phyloP scores from a whole-genome alignment of 2,329 filamentous ascomycete species.

The Thelonectria blattea region DNA sequence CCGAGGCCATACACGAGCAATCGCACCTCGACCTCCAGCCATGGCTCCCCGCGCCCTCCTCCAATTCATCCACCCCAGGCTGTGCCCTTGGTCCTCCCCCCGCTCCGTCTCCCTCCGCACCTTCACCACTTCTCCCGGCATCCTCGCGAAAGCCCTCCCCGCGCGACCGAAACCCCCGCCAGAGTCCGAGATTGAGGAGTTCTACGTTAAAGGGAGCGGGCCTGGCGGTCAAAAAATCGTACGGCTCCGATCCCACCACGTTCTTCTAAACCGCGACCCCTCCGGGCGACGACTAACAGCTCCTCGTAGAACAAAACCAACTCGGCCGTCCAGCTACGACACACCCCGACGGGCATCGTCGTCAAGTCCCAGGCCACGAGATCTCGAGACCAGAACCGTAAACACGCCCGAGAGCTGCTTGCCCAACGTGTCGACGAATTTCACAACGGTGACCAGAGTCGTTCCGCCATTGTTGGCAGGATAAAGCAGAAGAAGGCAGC shows the following conservation, averaged over 20 bases:
- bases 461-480: conserved; percentile 68
- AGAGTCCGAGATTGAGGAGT: conserved; percentile 81
- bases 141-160: conserved; percentile 65
- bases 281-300: conserved; percentile 11
- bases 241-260: conserved; percentile 34
- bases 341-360: conserved; percentile 88
- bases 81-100: background rate
- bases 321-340: conserved; percentile 91
- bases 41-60: conserved; percentile 20
- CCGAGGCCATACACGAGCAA: too few species aligned
- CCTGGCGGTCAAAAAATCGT: conserved; percentile 97
- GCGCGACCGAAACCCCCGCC: conserved; percentile 74
- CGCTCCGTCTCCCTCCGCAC: conserved; percentile 23
- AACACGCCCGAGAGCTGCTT: conserved; percentile 78
- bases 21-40: too few species aligned
- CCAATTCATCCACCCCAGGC: conserved; percentile 15
- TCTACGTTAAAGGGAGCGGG: conserved; percentile 88
- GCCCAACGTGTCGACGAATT: conserved; percentile 76
- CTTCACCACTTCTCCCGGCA: conserved; percentile 42
- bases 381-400: conserved; percentile 84
- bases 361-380: conserved; percentile 94
- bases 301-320: conserved; percentile 84
- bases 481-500: conserved; percentile 72
- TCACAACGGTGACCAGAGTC: conserved; percentile 72
- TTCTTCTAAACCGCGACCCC: background rate